A percentile compares a stretch with the other conserved stretches of the same genome.
phyloP scores from a whole-genome alignment of 331 rosid genomes.

The Acacia pycnantha region DNA sequence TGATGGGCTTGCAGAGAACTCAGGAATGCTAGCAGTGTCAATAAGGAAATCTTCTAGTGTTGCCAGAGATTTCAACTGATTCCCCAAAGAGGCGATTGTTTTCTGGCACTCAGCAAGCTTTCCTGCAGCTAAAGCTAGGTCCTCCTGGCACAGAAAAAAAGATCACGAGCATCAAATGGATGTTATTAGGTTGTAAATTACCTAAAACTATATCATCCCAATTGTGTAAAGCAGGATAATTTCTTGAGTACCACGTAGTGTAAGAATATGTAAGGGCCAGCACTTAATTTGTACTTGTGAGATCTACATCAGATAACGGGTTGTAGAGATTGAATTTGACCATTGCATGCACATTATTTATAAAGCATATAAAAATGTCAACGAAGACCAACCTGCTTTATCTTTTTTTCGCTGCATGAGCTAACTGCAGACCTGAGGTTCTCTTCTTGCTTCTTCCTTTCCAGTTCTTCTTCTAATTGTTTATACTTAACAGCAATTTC shows the following conservation, averaged over 20 bases:
- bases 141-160: conserved; percentile 58
- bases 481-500: conserved; percentile 49
- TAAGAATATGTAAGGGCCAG: not conserved
- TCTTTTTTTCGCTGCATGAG: conserved; percentile 52
- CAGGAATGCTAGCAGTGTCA: conserved; percentile 54
- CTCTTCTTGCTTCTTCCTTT: conserved; percentile 50
- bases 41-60: conserved; percentile 77
- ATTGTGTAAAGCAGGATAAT: conserved; percentile 1
- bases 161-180: conserved; percentile 1
- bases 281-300: not conserved
- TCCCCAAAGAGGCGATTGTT: conserved; percentile 82
- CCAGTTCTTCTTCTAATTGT: conserved; percentile 56
- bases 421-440: conserved; percentile 34
- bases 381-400: conserved; percentile 65
- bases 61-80: conserved; percentile 70
- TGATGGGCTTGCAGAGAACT: conserved; percentile 46
- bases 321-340: not conserved
- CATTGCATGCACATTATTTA: not conserved
- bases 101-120: conserved; percentile 88
- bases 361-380: conserved; percentile 15
- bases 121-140: conserved; percentile 75
- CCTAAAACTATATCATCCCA: not conserved
- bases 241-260: not conserved
- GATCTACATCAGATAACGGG: not conserved
- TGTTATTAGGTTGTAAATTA: not conserved